Conservation (phyloP, 2,329 filamentous ascomycete species). For the Zymoseptoria passerinii region DNA sequence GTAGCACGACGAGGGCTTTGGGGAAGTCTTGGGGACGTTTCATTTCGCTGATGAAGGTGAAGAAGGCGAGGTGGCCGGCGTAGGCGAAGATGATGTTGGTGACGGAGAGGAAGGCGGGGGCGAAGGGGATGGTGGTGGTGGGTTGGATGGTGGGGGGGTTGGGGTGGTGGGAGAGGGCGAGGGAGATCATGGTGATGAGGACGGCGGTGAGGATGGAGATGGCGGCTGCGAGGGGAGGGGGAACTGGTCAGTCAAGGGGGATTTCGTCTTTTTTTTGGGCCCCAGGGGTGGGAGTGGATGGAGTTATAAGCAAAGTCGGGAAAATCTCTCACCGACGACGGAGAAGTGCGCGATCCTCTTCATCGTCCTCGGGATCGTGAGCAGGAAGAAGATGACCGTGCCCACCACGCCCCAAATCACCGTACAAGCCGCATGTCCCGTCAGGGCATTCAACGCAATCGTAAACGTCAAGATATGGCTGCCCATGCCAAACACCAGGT, state of each 20-base stretch:
- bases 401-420: constrained; percentile 57
- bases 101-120: constrained; percentile 52
- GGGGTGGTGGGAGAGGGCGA: constrained; percentile 45
- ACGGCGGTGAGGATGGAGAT: constrained; percentile 51
- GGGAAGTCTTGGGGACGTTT: constrained; percentile 53
- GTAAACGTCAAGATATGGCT: constrained; percentile 62
- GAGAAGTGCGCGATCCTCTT: constrained; percentile 57
- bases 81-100: constrained; percentile 57
- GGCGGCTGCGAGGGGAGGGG: constrained; percentile 29
- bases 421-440: constrained; percentile 54
- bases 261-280: no score
- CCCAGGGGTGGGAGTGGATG: no score
- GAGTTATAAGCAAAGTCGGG: no score
- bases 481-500: constrained; percentile 60
- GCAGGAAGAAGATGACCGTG: constrained; percentile 48
- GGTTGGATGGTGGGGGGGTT: constrained; percentile 32
- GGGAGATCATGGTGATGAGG: constrained; percentile 57
- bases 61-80: constrained; percentile 57
- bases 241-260: no score
- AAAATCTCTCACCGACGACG: constrained; percentile 49
- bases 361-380: constrained; percentile 55
- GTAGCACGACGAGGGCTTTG: constrained; percentile 55
- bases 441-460: constrained; percentile 62
- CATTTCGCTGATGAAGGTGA: constrained; percentile 58
- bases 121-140: constrained; percentile 32